Evolutionary conservation across 78 protist species (phyloP), one percentile per base, ranked within the genome.

Genomic region (Pelomyxa schiedti): DNA sequence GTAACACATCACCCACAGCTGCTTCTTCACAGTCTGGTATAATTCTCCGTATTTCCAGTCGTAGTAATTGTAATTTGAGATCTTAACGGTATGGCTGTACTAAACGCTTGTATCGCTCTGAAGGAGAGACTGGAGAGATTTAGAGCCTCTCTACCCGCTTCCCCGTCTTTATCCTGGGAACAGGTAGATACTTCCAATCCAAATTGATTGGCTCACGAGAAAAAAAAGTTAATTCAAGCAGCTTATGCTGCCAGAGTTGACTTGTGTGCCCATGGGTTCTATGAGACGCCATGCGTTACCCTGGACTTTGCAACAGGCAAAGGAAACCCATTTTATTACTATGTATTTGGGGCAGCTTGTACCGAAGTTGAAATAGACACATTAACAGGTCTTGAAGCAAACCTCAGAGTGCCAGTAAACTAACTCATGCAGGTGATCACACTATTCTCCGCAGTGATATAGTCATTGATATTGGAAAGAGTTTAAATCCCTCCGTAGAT

Each of bases 401-500:
- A n/a, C n/a, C n/a, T n/a, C n/a, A n/a, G n/a, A n/a, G n/a, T n/a
- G n/a, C n/a, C n/a, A n/a, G n/a, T n/a, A n/a, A n/a, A 89, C 24
- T 41, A 76, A 38, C 58, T 69, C 3, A 29, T 76, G 2, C 8
- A 72, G 3, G n/a, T n/a, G 97, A 89, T 22, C 58, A 80, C 43
- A 65, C 66, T 7, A 29, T 79, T 1, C 8, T 72, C 3, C 42
- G 92, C 36, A 38, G 94, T 0, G 98, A 95, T 66, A 22, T 97
- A n/a, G 39, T 92, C n/a, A 52, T 87, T 79, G 99, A 97, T 69
- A 90, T 90, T 35, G 99, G 99, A 43, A 41, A 73, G 30, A 37
- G 90, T 24, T 42, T 96, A 65, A 94, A 95, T 53, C 98, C 99
- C 29, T 65, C 91, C 5, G 77, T 94, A 69, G 98, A 94, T 82